Conservation (phyloP, 1,139 yeast genomes). For the Geotrichum fermentans region DNA sequence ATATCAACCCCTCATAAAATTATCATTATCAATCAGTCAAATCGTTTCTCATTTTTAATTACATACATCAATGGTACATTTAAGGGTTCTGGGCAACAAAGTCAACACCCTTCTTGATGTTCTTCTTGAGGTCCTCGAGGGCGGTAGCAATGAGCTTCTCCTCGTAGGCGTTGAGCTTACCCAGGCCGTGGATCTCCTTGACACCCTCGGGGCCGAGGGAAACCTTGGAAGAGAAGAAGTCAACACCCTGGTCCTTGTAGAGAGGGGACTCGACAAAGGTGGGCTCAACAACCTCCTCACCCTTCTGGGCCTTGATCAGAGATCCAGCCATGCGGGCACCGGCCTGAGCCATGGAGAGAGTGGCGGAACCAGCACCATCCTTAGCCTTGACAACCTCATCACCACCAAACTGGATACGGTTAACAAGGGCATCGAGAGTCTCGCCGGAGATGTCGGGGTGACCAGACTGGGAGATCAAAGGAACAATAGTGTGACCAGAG, state of each 20-base stretch:
- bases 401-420: constrained; percentile 95
- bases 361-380: constrained; percentile 92
- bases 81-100: constrained; percentile 45
- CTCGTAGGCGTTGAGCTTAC: constrained; percentile 80
- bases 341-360: constrained; percentile 95
- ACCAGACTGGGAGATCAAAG: constrained; percentile 62
- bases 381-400: constrained; percentile 96
- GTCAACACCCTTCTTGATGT: constrained; percentile 67
- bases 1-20: not conserved
- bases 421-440: constrained; percentile 62
- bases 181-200: constrained; percentile 66
- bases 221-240: constrained; percentile 90
- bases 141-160: constrained; percentile 52
- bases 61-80: constrained; percentile 16
- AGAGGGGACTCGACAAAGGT: constrained; percentile 67
- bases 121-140: constrained; percentile 46
- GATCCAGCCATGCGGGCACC: constrained; percentile 85
- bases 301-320: constrained; percentile 49
- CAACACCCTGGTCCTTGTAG: constrained; percentile 79
- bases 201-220: constrained; percentile 88
- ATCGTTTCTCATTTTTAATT: constrained; percentile 6
- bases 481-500: constrained; percentile 92
- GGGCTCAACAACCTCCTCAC: constrained; percentile 60
- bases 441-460: constrained; percentile 47
- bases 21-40: not conserved